Evolutionary conservation across 768 basidiomycete genomes (phyloP).

Genomic region (Stropharia rugosoannulata): DNA sequence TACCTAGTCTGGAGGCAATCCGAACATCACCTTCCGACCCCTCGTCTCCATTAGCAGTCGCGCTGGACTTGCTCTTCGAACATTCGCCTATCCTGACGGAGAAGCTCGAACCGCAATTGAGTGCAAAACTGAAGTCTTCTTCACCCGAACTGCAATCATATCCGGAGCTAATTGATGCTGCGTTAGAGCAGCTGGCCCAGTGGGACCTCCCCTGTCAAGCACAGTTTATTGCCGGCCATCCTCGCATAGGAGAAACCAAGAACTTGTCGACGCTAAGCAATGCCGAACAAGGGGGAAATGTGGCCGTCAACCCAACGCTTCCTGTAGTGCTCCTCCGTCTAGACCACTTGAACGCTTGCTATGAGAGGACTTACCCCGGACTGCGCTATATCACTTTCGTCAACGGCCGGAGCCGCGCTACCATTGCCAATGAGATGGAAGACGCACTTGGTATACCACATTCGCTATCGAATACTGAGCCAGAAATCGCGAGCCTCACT

Average conservation of each 20-base stretch:
- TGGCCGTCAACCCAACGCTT: slow-evolving; percentile 50
- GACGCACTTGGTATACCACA: slow-evolving; percentile 52
- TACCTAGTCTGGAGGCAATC: slow-evolving; percentile 36
- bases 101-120: slow-evolving; percentile 55
- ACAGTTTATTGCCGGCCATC: slow-evolving; percentile 79
- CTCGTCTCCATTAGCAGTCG: slow-evolving; percentile 34
- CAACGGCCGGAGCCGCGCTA: slow-evolving; percentile 73
- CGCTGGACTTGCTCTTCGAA: slow-evolving; percentile 52
- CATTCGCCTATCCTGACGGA: slow-evolving; percentile 56
- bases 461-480: slow-evolving; percentile 45
- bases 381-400: slow-evolving; percentile 92
- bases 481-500: slow-evolving; percentile 33
- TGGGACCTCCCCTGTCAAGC: slow-evolving; percentile 56
- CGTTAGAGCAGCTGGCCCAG: slow-evolving; percentile 44
- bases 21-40: slow-evolving; percentile 27
- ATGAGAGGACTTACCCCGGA: slow-evolving; percentile 71
- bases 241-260: slow-evolving; percentile 83
- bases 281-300: slow-evolving; percentile 68
- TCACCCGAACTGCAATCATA: slow-evolving; percentile 38
- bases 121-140: slow-evolving; percentile 25
- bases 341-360: slow-evolving; percentile 71
- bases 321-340: slow-evolving; percentile 75
- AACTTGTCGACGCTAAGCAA: slow-evolving; percentile 75
- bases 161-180: slow-evolving; percentile 52
- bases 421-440: slow-evolving; percentile 81